A percentile compares a stretch with the other conserved stretches of the same genome.
Conservation (phyloP, 352 stramenopile species). For the Globisporangium spiculum region DNA sequence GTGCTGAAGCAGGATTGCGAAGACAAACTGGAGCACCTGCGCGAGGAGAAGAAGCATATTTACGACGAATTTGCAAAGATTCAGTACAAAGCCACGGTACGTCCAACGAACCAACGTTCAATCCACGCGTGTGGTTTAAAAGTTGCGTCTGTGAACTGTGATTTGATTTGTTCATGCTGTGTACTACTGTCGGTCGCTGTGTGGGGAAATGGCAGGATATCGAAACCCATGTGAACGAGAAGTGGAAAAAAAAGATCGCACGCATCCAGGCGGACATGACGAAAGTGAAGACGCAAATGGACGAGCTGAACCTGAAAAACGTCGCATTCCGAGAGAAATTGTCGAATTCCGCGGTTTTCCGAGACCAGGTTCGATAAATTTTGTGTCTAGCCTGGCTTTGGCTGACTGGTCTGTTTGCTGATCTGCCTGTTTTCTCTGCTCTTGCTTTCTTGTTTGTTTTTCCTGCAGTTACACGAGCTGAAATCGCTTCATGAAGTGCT, state of each 20-base stretch:
- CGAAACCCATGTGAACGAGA: slow-evolving; percentile 61
- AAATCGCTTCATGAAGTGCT: slow-evolving; percentile 49
- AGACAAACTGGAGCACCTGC: slow-evolving; percentile 56
- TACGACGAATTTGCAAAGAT: slow-evolving; percentile 57
- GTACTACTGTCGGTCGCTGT: neutral
- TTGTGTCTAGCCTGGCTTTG: neutral
- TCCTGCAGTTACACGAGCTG: slow-evolving; percentile 48
- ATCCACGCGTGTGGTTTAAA: neutral
- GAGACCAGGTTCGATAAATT: slow-evolving; percentile 58
- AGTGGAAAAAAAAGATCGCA: slow-evolving; percentile 73
- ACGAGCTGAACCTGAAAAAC: slow-evolving; percentile 81
- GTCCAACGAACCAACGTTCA: neutral
- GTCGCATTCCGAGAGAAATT: slow-evolving; percentile 70
- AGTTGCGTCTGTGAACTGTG: neutral
- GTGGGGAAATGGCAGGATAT: slow-evolving; percentile 34
- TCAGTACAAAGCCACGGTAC: slow-evolving; percentile 57
- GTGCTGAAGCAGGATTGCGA: slow-evolving; percentile 49
- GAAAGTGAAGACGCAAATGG: slow-evolving; percentile 66
- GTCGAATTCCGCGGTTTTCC: slow-evolving; percentile 46
- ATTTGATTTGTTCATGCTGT: neutral
- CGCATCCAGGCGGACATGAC: slow-evolving; percentile 66
- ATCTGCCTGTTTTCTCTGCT: neutral
- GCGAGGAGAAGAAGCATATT: slow-evolving; percentile 51
- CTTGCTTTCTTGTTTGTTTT: neutral
- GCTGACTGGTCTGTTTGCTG: slow-evolving; percentile 1